Evolutionary conservation across 2,329 filamentous ascomycete species (phyloP), one percentile per base, ranked within the genome.

Genomic region (Talaromyces funiculosus): DNA sequence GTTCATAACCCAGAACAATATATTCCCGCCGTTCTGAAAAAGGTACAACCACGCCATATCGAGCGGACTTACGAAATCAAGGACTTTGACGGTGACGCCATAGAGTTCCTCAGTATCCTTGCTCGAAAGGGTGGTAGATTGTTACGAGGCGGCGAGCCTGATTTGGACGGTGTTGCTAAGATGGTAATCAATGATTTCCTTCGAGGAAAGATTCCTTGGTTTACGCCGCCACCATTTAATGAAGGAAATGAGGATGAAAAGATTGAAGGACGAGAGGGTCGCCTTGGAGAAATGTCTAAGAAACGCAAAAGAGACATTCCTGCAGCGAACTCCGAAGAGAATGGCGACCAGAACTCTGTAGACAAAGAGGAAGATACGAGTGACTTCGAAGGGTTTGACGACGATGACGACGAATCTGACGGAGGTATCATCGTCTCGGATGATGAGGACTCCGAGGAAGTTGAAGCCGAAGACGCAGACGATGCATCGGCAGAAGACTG

Each of bases 171-270:
- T 68, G 92, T 96, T 53, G 94, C 94, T 1, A 96, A 96, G 76
- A 96, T 96, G 86, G 89, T 99, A 0, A 79, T 99, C 62, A 97
- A 96, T 69, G 94, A 99, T 71, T 99, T 97, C 73, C 85, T 97
- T 70, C 81, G 94, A 64, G 94, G 94, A 60, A 97, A 93, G 77
- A 90, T 97, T 26, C 94, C 94, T 1, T 99, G 95, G 94, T 99
- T 92, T 71, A 94, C 90, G 0, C 86, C 91, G 8, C 87, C 92
- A 9, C 91, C 92, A 1, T 77, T 81, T 14, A 71, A 75, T 53
- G 79, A 77, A 9, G 79, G 79, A 6, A 82, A 84, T 33, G 79
- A 77, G 14, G 76, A 77, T 10, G 78, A 72, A 47, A 78, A 77
- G 38, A 77, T 87, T n/a, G 84, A 87, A 63, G 90, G 90, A 4